Evolutionary conservation across 495 filamentous ascomycete genomes (phyloP).

Genomic region (Rostrohypoxylon terebratum): DNA sequence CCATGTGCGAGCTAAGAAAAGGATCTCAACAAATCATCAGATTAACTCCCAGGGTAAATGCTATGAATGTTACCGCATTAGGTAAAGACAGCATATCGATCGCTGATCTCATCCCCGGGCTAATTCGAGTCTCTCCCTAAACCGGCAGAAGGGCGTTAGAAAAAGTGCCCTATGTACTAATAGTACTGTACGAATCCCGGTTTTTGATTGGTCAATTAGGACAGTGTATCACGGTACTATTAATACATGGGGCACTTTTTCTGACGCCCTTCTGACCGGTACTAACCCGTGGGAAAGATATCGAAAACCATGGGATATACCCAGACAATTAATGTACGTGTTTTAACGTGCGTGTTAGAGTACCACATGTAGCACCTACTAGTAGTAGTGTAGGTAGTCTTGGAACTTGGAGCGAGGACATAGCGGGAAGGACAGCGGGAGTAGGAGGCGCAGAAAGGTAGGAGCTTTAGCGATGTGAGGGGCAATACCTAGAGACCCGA

Average conservation of each 20-base stretch:
- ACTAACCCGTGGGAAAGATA: neutral
- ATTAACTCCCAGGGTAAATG: constrained; percentile 5
- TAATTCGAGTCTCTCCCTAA: neutral
- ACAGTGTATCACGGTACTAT: too few relatives aligned
- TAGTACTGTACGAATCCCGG: too few relatives aligned
- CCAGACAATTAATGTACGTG: neutral
- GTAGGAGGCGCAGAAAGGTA: neutral
- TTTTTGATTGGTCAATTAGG: too few relatives aligned
- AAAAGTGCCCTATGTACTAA: too few relatives aligned
- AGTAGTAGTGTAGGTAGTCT: too few relatives aligned
- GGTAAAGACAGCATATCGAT: constrained; percentile 30
- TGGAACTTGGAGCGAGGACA: too few relatives aligned
- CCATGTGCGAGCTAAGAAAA: constrained; percentile 4
- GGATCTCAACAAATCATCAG: constrained; percentile 36
- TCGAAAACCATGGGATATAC: neutral
- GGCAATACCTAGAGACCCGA: neutral
- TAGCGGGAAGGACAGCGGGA: neutral
- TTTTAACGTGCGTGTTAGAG: neutral
- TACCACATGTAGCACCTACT: too few relatives aligned
- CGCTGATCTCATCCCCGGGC: constrained; percentile 25
- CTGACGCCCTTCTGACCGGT: too few relatives aligned
- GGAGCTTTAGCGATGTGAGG: constrained; percentile 2
- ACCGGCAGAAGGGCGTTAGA: too few relatives aligned
- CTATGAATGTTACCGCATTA: constrained; percentile 20
- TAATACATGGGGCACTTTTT: too few relatives aligned